Conservation (phyloP, 2,329 filamentous ascomycete genomes). For the Akanthomyces dipterigenus region DNA sequence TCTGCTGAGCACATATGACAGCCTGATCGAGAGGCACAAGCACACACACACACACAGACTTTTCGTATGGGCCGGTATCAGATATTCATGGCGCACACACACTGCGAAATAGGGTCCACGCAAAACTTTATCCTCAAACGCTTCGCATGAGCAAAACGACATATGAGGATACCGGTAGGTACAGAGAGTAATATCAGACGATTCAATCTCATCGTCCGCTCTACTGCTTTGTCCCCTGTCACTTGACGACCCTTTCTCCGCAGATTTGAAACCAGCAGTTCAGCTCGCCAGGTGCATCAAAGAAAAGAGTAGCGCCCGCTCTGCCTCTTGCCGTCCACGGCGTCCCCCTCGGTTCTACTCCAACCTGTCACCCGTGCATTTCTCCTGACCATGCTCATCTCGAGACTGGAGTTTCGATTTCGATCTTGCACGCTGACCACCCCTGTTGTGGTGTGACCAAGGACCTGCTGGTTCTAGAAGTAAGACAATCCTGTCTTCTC, state of each 20-base stretch:
- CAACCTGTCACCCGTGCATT: neutral
- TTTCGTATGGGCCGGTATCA: neutral
- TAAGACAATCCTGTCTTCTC: constrained; percentile 4
- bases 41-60: neutral
- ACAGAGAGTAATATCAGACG: neutral
- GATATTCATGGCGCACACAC: neutral
- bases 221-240: neutral
- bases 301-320: neutral
- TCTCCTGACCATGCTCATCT: neutral
- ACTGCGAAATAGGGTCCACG: neutral
- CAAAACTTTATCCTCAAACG: neutral
- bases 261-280: constrained; percentile 4
- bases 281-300: neutral
- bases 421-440: neutral
- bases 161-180: neutral
- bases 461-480: neutral
- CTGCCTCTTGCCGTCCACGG: neutral
- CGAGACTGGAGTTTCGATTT: neutral
- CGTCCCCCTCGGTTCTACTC: neutral
- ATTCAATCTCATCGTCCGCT: neutral
- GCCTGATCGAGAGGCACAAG: neutral
- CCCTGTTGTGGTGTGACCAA: neutral
- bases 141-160: neutral
- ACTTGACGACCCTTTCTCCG: constrained; percentile 2
- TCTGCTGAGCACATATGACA: neutral